Percentiles rank a stretch among this genome's conserved stretches.
These are phyloP conservation scores for Beta lomatogona DNA, from an alignment of 179 eudicot species.

Conservation along the genomic window DNA sequence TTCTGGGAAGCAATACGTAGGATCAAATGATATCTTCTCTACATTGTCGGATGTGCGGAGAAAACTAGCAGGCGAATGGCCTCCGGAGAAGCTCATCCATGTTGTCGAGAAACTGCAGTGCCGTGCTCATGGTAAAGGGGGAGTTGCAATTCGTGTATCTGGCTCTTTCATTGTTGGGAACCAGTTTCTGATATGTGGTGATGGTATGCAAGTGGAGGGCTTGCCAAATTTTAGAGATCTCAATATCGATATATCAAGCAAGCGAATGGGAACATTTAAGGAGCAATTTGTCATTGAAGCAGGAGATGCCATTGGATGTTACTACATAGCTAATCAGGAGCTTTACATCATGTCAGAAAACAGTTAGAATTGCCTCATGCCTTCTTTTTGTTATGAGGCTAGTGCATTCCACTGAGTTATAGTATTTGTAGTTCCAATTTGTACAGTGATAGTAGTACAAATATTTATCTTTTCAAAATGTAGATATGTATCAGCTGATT, in stretches of 20 bases:
- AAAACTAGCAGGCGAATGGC: slow-evolving; percentile 86
- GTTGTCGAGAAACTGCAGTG: slow-evolving; percentile 91
- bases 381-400: neutral
- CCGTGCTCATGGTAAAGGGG: slow-evolving; percentile 76
- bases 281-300: slow-evolving; percentile 87
- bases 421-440: neutral
- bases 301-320: slow-evolving; percentile 66
- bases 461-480: neutral
- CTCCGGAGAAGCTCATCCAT: slow-evolving; percentile 86
- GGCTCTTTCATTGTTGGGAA: slow-evolving; percentile 87
- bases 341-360: slow-evolving; percentile 63
- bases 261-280: slow-evolving; percentile 73
- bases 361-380: neutral
- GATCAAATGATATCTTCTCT: slow-evolving; percentile 55
- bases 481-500: neutral
- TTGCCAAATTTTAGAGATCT: slow-evolving; percentile 85
- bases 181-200: slow-evolving; percentile 90
- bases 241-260: slow-evolving; percentile 61
- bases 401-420: neutral
- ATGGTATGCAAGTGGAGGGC: slow-evolving; percentile 89
- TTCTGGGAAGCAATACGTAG: slow-evolving; percentile 61
- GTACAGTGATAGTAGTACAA: neutral
- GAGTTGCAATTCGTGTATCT: slow-evolving; percentile 79
- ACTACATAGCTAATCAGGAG: slow-evolving; percentile 69
- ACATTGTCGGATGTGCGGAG: slow-evolving; percentile 60